These are phyloP conservation scores for Pleurotus salmoneostramineus DNA, from an alignment of 768 basidiomycete genomes.

Conservation along the genomic window DNA sequence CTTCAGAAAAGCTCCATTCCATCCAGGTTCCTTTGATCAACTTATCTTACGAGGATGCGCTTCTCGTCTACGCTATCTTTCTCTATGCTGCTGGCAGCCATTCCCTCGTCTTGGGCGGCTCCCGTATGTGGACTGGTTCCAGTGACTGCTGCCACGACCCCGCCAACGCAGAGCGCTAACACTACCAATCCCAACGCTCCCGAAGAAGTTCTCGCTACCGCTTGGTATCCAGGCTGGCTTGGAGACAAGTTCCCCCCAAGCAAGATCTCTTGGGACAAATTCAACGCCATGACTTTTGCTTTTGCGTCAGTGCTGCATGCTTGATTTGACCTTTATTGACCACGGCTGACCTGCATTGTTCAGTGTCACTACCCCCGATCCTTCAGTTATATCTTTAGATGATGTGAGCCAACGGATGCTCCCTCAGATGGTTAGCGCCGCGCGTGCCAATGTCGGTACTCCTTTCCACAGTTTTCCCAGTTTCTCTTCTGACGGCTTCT, in stretches of 20 bases:
- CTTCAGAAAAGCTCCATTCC: not conserved
- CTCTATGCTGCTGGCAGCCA: conserved; percentile 22
- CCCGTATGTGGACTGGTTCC: conserved; percentile 29
- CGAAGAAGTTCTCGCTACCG: conserved; percentile 38
- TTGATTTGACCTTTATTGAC: not conserved
- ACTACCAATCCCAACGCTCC: conserved; percentile 8
- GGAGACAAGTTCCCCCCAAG: conserved; percentile 32
- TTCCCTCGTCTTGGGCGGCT: conserved; percentile 21
- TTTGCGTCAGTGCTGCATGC: conserved; percentile 36
- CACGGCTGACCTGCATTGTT: not conserved
- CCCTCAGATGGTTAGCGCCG: conserved; percentile 50
- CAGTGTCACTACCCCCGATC: conserved; percentile 33
- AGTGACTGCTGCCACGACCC: conserved; percentile 5
- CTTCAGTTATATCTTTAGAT: conserved; percentile 29
- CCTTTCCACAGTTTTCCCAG: not conserved
- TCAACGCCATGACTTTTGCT: conserved; percentile 42
- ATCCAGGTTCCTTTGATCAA: not conserved
- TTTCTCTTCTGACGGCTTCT: not conserved
- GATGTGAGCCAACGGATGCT: conserved; percentile 41
- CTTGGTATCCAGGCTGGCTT: conserved; percentile 59
- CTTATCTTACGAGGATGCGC: conserved; percentile 4
- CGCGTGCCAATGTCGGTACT: conserved; percentile 33
- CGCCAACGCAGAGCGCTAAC: not conserved
- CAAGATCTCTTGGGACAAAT: conserved; percentile 51
- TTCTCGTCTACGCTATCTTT: conserved; percentile 7